Percentiles rank a stretch among this genome's conserved stretches.
Conservation (phyloP, 768 basidiomycete genomes). For the Mycena filopes region DNA sequence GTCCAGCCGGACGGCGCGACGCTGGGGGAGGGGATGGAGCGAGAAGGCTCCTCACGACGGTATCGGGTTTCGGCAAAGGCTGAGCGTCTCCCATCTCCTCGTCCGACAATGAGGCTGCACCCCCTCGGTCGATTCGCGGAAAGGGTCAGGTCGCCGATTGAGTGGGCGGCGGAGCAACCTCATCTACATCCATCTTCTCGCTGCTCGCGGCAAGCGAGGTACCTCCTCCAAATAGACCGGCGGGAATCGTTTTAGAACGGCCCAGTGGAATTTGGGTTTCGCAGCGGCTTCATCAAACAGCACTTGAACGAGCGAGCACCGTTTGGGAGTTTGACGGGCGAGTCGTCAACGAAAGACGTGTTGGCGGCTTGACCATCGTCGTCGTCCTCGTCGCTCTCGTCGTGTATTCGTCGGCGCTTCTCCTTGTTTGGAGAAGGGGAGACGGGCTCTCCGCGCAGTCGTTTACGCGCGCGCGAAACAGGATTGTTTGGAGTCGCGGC, state of each 20-base stretch:
- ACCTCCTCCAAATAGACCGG: conserved; percentile 26
- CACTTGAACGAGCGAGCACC: conserved; percentile 71
- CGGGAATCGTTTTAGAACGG: conserved; percentile 18
- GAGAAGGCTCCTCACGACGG: conserved; percentile 51
- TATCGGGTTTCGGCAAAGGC: conserved; percentile 27
- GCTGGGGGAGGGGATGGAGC: conserved; percentile 78
- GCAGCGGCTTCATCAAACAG: conserved; percentile 65
- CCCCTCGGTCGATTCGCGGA: conserved; percentile 5
- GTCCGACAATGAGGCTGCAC: background rate
- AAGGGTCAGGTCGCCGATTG: conserved; percentile 17
- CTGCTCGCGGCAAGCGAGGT: background rate
- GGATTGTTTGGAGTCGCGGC: conserved; percentile 52
- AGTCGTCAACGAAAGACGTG: conserved; percentile 72
- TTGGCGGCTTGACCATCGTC: conserved; percentile 44
- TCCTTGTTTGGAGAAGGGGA: conserved; percentile 85
- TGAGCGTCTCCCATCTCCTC: conserved; percentile 30
- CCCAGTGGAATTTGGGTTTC: conserved; percentile 22
- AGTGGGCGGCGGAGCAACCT: background rate
- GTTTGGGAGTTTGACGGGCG: conserved; percentile 71
- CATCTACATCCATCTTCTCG: conserved; percentile 32
- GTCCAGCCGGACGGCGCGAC: conserved; percentile 36
- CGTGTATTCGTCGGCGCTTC: conserved; percentile 70
- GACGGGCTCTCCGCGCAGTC: conserved; percentile 83
- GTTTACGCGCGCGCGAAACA: conserved; percentile 78
- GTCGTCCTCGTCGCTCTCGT: conserved; percentile 50